phyloP scores from a whole-genome alignment of 768 basidiomycete species.

The Xerocomus brunneocitrinus region DNA sequence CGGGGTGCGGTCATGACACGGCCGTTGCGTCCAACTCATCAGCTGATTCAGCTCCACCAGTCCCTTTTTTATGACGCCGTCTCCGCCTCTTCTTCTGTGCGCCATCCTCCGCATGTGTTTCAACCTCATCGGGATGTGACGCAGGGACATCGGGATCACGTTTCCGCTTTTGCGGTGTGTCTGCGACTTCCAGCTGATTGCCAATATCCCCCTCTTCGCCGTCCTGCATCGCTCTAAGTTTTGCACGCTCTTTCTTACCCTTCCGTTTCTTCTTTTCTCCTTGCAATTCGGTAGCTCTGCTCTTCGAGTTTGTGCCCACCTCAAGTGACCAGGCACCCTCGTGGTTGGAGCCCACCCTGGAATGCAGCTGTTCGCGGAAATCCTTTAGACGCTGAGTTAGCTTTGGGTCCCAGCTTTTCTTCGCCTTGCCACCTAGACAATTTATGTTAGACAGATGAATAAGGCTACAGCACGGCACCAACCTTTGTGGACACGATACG shows the following conservation, averaged over 20 bases:
- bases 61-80: conserved; percentile 37
- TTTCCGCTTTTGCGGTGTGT: conserved; percentile 15
- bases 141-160: conserved; percentile 13
- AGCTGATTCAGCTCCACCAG: background rate
- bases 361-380: conserved; percentile 57
- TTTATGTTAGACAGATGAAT: background rate
- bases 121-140: conserved; percentile 5
- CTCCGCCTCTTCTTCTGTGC: conserved; percentile 36
- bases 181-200: background rate
- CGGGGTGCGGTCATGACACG: background rate
- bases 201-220: conserved; percentile 4
- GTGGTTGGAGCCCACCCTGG: conserved; percentile 31
- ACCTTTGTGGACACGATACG: conserved; percentile 64
- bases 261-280: conserved; percentile 53
- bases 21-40: background rate
- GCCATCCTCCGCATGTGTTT: conserved; percentile 8
- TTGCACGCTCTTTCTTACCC: conserved; percentile 67
- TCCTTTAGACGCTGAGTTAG: conserved; percentile 66
- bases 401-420: conserved; percentile 52
- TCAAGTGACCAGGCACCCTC: conserved; percentile 20
- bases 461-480: conserved; percentile 6
- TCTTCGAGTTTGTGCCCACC: background rate
- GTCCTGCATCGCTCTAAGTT: conserved; percentile 35
- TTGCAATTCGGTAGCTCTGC: conserved; percentile 8
- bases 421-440: conserved; percentile 22